Evolutionary conservation across 176 grass and related monocot genomes (phyloP).

Genomic region (Aegilops longissima): DNA sequence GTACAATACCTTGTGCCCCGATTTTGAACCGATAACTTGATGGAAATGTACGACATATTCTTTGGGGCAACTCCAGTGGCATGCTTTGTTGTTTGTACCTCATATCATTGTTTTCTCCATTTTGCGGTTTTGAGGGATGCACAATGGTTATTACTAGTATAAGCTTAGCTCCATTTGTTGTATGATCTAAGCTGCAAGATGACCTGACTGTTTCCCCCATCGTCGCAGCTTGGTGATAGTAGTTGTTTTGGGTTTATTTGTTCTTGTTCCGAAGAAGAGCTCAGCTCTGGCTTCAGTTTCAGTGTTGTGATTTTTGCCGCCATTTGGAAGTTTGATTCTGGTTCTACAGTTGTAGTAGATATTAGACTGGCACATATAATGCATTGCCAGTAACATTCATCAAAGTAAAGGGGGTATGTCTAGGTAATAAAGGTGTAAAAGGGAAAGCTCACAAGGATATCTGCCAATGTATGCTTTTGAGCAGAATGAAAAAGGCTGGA

Average conservation of each 20-base stretch:
- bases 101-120: not conserved
- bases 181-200: not conserved
- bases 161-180: not conserved
- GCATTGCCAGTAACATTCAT: not conserved
- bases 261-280: not conserved
- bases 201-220: no score
- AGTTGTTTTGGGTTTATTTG: not conserved
- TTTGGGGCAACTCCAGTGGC: not conserved
- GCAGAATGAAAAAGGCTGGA: slow-evolving; percentile 3
- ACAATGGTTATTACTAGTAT: not conserved
- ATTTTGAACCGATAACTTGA: not conserved
- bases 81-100: not conserved
- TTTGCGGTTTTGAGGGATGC: not conserved
- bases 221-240: not conserved
- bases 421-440: not conserved
- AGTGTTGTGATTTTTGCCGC: not conserved
- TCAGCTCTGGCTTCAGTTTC: not conserved
- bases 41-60: not conserved
- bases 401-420: not conserved
- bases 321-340: not conserved
- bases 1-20: not conserved
- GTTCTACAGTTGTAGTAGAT: not conserved
- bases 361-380: not conserved
- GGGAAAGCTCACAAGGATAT: not conserved
- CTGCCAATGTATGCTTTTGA: slow-evolving; percentile 13